phyloP scores from a whole-genome alignment of 768 basidiomycete species.

The Strobilomyces confusus region DNA sequence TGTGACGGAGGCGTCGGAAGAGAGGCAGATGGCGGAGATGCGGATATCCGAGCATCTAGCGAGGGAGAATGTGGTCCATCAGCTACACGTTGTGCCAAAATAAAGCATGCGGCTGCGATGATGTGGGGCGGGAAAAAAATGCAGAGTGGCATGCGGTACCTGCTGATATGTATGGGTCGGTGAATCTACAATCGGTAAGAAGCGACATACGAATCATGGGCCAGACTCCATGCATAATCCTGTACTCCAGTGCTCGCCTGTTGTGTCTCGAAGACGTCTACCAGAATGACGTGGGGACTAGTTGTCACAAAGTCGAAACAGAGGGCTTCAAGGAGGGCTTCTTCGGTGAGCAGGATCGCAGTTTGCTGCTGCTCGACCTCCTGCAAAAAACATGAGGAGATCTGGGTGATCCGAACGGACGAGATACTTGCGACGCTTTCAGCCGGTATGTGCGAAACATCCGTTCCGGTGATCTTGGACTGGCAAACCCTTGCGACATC shows the following conservation, averaged over 20 bases:
- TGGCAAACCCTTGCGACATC: constrained; percentile 76
- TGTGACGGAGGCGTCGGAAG: constrained; percentile 80
- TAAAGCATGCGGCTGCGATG: constrained; percentile 72
- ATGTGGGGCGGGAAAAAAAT: constrained; percentile 64
- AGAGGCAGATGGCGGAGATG: constrained; percentile 66
- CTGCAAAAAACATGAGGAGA: constrained; percentile 34
- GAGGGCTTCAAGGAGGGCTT: constrained; percentile 73
- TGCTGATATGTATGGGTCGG: constrained; percentile 28
- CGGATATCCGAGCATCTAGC: constrained; percentile 69
- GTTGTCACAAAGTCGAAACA: constrained; percentile 83
- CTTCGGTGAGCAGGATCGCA: constrained; percentile 70
- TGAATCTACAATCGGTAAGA: neutral
- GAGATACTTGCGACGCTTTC: constrained; percentile 57
- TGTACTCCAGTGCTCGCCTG: constrained; percentile 48
- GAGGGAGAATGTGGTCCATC: constrained; percentile 75
- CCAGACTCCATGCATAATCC: constrained; percentile 82
- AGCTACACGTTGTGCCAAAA: constrained; percentile 67
- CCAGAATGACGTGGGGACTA: constrained; percentile 72
- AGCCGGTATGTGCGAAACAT: constrained; percentile 51
- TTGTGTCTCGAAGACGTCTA: constrained; percentile 63
- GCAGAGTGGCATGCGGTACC: constrained; percentile 78
- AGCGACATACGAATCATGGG: constrained; percentile 75
- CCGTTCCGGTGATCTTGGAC: constrained; percentile 58
- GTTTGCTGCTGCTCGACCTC: constrained; percentile 71
- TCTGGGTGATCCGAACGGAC: neutral